phyloP scores from a whole-genome alignment of 371 early-diverging fungal species.

The Zopfochytrium polystomum region DNA sequence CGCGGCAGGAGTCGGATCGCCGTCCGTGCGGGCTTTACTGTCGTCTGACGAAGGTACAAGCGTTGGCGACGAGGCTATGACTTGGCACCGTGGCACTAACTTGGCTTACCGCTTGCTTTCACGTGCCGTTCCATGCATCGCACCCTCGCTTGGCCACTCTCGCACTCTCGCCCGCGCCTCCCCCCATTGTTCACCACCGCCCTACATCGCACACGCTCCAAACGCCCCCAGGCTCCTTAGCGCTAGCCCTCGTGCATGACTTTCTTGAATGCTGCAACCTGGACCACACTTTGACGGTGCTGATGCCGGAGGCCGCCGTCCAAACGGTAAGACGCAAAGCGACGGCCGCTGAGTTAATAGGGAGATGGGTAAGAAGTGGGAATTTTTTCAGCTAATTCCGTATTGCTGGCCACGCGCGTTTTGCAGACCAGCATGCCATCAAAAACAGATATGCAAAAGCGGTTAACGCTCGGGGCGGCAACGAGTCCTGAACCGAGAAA shows the following conservation, averaged over 20 bases:
- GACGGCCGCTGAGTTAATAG: no score
- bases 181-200: background rate
- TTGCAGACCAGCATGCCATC: background rate
- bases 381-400: background rate
- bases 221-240: slow-evolving; percentile 1
- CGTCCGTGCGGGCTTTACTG: no score
- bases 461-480: background rate
- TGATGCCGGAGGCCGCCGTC: slow-evolving; percentile 11
- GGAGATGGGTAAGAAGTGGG: no score
- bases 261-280: slow-evolving; percentile 14
- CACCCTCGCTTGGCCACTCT: no score
- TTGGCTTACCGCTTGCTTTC: no score
- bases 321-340: background rate
- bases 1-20: no score
- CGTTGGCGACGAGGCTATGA: no score
- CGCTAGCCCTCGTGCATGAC: slow-evolving; percentile 7
- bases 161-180: background rate
- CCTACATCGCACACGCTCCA: background rate
- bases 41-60: no score
- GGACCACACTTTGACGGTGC: slow-evolving; percentile 12
- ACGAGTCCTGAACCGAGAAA: background rate
- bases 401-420: background rate
- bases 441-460: background rate
- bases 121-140: no score
- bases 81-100: no score